Evolutionary conservation across 1,284 basidiomycete species (phyloP).

Genomic region (Pseudomicrostroma phylloplanum): DNA sequence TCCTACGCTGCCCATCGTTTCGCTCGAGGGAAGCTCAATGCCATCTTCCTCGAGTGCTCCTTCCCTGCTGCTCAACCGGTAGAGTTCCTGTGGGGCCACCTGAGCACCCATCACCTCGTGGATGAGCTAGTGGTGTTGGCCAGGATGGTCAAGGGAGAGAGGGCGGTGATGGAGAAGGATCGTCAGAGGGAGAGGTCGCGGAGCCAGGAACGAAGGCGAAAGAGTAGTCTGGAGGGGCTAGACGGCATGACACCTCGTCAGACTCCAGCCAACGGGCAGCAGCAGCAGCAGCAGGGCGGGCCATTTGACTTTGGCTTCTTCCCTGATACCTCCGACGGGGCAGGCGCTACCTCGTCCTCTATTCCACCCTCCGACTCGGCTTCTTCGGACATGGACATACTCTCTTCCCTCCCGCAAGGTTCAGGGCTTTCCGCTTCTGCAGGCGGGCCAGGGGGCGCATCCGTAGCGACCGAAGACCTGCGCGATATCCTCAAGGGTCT

Average conservation of each 20-base stretch:
- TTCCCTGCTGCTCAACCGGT: slow-evolving; percentile 37
- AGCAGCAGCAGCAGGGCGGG: too few relatives aligned
- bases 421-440: background rate
- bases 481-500: slow-evolving; percentile 25
- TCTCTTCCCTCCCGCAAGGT: slow-evolving; percentile 1
- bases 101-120: slow-evolving; percentile 36
- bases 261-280: background rate
- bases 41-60: slow-evolving; percentile 45
- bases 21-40: slow-evolving; percentile 30
- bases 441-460: background rate
- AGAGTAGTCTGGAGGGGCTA: background rate
- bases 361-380: background rate
- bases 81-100: slow-evolving; percentile 40
- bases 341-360: background rate
- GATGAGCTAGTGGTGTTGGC: slow-evolving; percentile 38
- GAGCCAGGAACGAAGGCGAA: slow-evolving; percentile 12
- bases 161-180: slow-evolving; percentile 16
- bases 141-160: slow-evolving; percentile 21
- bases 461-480: slow-evolving; percentile 19
- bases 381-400: background rate
- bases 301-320: too few relatives aligned
- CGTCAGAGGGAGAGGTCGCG: slow-evolving; percentile 17
- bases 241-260: slow-evolving; percentile 1
- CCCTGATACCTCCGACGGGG: too few relatives aligned
- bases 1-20: slow-evolving; percentile 34